Percentiles rank a stretch among this genome's conserved stretches.
Conservation (phyloP, 768 basidiomycete genomes). For the Panaeolus cyanescens region DNA sequence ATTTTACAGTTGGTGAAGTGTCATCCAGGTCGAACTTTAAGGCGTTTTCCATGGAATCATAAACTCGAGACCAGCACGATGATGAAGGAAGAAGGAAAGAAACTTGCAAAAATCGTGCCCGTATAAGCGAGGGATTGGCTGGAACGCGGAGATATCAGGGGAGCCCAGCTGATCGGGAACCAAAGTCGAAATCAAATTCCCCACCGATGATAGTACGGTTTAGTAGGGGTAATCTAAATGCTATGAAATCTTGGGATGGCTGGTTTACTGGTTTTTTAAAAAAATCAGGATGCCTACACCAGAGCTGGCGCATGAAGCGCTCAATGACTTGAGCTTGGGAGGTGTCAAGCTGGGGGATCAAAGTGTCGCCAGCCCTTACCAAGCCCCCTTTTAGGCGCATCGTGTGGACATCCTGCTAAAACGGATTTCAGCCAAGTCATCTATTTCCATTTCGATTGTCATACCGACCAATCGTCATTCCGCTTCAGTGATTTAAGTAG, state of each 20-base stretch:
- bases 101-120: neutral
- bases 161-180: neutral
- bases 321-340: neutral
- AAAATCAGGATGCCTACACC: too few relatives aligned
- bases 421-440: neutral
- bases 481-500: neutral
- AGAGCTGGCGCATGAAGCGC: neutral
- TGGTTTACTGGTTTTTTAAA: neutral
- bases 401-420: neutral
- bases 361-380: neutral
- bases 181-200: neutral
- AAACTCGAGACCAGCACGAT: constrained; percentile 2
- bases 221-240: neutral
- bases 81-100: neutral
- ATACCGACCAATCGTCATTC: neutral
- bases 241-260: neutral
- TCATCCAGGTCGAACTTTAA: constrained; percentile 58
- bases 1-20: constrained; percentile 63
- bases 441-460: constrained; percentile 1
- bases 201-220: neutral
- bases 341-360: neutral
- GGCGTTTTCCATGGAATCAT: constrained; percentile 24
- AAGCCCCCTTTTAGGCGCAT: neutral
- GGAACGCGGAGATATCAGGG: neutral
- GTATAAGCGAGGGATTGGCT: neutral